phyloP scores from a whole-genome alignment of 768 basidiomycete genomes.

The Amyloporia xantha region DNA sequence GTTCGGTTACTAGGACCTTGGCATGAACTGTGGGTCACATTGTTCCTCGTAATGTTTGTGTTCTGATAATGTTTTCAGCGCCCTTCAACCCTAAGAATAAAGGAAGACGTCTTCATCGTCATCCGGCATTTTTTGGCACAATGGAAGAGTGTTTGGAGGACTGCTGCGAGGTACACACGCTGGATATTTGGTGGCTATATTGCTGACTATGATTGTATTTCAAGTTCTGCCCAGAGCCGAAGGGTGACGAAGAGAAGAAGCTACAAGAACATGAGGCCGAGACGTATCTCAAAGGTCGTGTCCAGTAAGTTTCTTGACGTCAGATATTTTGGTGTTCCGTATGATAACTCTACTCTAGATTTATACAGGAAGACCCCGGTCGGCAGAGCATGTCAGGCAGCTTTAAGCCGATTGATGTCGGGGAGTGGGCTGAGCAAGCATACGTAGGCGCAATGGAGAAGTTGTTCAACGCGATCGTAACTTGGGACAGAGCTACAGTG shows the following conservation, averaged over 20 bases:
- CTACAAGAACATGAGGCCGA: constrained; percentile 49
- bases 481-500: constrained; percentile 36
- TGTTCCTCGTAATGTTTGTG: background rate
- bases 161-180: constrained; percentile 45
- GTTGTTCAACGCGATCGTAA: constrained; percentile 50
- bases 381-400: constrained; percentile 56
- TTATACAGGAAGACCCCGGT: constrained; percentile 54
- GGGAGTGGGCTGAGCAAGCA: constrained; percentile 58
- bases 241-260: constrained; percentile 47
- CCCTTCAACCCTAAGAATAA: constrained; percentile 62
- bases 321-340: background rate
- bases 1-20: constrained; percentile 35
- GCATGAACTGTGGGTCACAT: constrained; percentile 44
- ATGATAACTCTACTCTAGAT: constrained; percentile 26
- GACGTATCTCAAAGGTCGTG: constrained; percentile 44
- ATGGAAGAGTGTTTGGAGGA: constrained; percentile 52
- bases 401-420: constrained; percentile 61
- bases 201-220: background rate
- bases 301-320: constrained; percentile 30
- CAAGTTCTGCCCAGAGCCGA: constrained; percentile 52
- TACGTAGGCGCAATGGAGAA: constrained; percentile 49
- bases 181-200: background rate
- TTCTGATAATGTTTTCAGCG: constrained; percentile 26
- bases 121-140: constrained; percentile 57
- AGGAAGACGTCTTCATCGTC: constrained; percentile 50